Evolutionary conservation across 306 rosid species (phyloP).

Genomic region (Fragaria nilgerrensis): DNA sequence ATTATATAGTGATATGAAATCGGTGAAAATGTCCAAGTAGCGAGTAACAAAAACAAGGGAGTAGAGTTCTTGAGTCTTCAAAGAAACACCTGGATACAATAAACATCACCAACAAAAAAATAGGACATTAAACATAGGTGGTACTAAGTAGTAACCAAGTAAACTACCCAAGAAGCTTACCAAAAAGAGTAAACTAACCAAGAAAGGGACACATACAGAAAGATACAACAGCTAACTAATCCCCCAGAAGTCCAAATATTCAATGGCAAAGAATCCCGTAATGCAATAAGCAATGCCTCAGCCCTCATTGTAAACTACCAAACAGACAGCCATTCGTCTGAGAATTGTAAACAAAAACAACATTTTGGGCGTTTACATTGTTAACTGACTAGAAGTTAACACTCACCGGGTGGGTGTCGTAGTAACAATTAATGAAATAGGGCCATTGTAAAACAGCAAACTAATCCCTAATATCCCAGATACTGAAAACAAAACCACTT

Average conservation of each 20-base stretch:
- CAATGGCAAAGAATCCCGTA: not conserved
- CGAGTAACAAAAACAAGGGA: constrained; percentile 79
- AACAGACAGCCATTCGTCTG: not conserved
- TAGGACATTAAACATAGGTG: not conserved
- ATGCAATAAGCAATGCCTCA: not conserved
- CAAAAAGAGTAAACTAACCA: not conserved
- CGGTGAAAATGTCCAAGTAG: constrained; percentile 75
- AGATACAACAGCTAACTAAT: not conserved
- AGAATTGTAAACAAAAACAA: too few relatives aligned
- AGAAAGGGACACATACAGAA: not conserved
- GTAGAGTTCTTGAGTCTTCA: constrained; percentile 94
- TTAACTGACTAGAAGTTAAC: not conserved
- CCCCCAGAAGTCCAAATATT: not conserved
- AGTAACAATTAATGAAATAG: not conserved
- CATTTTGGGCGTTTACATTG: not conserved
- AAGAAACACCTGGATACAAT: constrained; percentile 62
- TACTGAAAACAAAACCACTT: not conserved
- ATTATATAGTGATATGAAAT: constrained; percentile 62
- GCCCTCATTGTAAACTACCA: not conserved
- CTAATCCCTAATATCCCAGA: not conserved
- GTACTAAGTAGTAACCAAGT: not conserved
- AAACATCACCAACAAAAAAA: not conserved
- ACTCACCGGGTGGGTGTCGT: too few relatives aligned
- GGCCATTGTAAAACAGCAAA: not conserved
- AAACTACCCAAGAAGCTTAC: not conserved